Percentiles rank a stretch among this genome's conserved stretches.
phyloP scores from a whole-genome alignment of 2,329 filamentous ascomycete genomes.

The Shiraia bambusicola region DNA sequence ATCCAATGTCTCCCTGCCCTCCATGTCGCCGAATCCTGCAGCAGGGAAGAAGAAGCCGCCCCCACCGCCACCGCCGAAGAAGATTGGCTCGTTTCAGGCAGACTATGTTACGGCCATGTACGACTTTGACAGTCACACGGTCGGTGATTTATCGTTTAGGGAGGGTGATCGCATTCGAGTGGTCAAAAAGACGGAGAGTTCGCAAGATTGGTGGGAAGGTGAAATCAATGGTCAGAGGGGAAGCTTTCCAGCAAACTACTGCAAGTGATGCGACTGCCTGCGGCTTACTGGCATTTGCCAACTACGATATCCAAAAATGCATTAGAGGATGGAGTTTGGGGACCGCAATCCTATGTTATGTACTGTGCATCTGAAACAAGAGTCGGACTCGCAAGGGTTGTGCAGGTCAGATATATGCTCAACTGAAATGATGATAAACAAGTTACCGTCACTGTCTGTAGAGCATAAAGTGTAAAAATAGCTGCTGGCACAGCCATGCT shows the following conservation, averaged over 20 bases:
- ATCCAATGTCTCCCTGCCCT: constrained; percentile 35
- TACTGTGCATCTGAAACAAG: background rate
- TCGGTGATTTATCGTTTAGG: constrained; percentile 70
- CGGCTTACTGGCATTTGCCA: background rate
- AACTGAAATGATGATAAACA: too few species aligned
- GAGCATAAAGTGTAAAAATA: too few species aligned
- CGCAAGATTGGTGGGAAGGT: constrained; percentile 87
- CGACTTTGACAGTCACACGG: constrained; percentile 68
- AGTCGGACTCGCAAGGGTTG: too few species aligned
- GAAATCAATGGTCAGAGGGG: constrained; percentile 69
- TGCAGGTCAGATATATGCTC: too few species aligned
- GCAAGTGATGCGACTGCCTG: constrained; percentile 44
- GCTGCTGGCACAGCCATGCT: too few species aligned
- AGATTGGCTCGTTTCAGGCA: constrained; percentile 51
- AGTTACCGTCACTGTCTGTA: too few species aligned
- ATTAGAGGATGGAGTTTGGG: constrained; percentile 22
- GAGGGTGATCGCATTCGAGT: constrained; percentile 79
- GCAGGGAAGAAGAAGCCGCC: constrained; percentile 72
- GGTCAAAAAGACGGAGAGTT: constrained; percentile 74
- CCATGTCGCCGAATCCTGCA: constrained; percentile 47
- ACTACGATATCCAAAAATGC: constrained; percentile 26
- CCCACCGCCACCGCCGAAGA: constrained; percentile 66
- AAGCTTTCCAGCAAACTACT: constrained; percentile 83
- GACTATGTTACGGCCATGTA: constrained; percentile 73
- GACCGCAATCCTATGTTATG: background rate